Base-by-base conservation (phyloP, 2,329 filamentous ascomycete species). In the Pseudogymnoascus sp. region DNA sequence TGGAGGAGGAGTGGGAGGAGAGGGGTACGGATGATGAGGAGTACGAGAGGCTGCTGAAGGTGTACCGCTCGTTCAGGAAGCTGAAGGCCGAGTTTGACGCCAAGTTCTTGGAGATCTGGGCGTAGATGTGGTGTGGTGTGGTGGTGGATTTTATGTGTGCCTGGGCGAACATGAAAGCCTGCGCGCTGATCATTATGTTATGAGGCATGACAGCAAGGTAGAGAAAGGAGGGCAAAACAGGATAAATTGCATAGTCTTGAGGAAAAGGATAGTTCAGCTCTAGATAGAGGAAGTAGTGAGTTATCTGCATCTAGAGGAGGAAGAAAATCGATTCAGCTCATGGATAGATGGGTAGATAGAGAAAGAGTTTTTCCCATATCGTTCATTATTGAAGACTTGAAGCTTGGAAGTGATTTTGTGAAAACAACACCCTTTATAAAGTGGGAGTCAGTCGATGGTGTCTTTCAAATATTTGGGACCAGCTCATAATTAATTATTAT, bases 91-190 rank as follows among this genome's bases (percentile, higher is more conserved):
- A 83, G 61, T 89, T 88, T 70, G 80, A 86, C 64, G 76, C 77
- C 47, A 89, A 86, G 74, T 88, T 89, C 72, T 77, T 70, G 68
- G 80, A 79, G 67, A 79, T 81, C 68, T 85, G 82, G 81, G 80
- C 83, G 70, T 86, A 72, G 62, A 61, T 43, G 57, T 37, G 53
- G 58, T n/a, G 20, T 11, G 20, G 30, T 12, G n/a, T n/a, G 22
- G 20, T 61, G 22, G 53, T 61, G 25, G 41, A 3, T n/a, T 53
- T 15, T 15, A 4, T 59, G 57, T 59, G 18, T 35, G 47, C 3
- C n/a, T 53, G 15, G 28, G n/a, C 35, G 47, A 15, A 35, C 6
- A 20, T 53, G 18, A 25, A 33, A 20, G 47, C 6, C 8, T 15
- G 7, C 25, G 11, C 6, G 3, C 9, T 7, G 30, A 6, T 28